These are phyloP conservation scores for Leccinum disarticulatum DNA, from an alignment of 768 basidiomycete genomes.

Conservation along the genomic window DNA sequence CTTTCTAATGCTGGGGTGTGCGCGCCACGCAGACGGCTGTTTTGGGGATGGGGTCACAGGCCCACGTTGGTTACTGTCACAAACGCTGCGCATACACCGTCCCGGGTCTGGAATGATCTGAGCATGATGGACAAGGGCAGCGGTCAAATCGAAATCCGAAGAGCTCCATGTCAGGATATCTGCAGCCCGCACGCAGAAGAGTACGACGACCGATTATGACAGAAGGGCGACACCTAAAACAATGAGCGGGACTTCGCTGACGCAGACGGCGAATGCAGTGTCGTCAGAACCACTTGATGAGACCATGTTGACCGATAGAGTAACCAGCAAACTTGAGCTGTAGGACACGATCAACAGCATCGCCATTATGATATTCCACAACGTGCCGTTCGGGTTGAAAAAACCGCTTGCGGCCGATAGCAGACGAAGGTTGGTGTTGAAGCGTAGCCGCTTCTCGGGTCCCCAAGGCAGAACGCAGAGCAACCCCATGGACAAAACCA, in stretches of 20 bases:
- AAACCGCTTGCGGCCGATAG: slow-evolving; percentile 21
- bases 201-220: no score
- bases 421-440: slow-evolving; percentile 33
- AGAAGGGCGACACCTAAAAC: slow-evolving; percentile 27
- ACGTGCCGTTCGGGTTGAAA: slow-evolving; percentile 25
- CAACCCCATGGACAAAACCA: slow-evolving; percentile 30
- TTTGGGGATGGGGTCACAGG: no score
- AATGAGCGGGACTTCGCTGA: slow-evolving; percentile 28
- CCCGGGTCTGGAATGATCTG: no score
- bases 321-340: slow-evolving; percentile 27
- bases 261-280: slow-evolving; percentile 11
- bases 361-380: slow-evolving; percentile 24
- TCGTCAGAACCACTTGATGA: slow-evolving; percentile 13
- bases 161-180: no score
- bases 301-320: slow-evolving; percentile 14
- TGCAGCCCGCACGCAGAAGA: no score
- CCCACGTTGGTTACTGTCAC: no score
- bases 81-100: no score
- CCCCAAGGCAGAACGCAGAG: slow-evolving; percentile 29
- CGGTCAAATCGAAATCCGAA: no score
- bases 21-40: no score
- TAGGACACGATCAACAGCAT: slow-evolving; percentile 32
- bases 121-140: no score
- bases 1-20: no score
- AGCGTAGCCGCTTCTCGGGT: slow-evolving; percentile 25